These are phyloP conservation scores for Limnomonas spitsbergensis DNA, from an alignment of 139 green algal genomes.

Conservation along the genomic window DNA sequence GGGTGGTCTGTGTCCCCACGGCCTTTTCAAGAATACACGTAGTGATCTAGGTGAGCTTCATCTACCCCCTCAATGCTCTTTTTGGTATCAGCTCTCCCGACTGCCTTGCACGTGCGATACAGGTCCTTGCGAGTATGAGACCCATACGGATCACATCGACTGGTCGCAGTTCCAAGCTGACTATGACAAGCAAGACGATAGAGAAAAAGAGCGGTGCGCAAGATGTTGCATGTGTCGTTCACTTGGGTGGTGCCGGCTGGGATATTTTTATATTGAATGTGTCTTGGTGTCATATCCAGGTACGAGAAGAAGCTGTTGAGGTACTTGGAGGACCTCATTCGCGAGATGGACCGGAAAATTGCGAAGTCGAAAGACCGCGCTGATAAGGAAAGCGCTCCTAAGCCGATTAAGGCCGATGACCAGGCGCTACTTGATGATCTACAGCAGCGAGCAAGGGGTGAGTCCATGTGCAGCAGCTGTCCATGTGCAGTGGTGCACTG, in stretches of 20 bases:
- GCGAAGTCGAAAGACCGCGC: slow-evolving; percentile 70
- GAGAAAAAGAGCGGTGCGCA: slow-evolving; percentile 51
- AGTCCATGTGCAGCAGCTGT: not conserved
- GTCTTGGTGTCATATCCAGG: no score
- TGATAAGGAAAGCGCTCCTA: slow-evolving; percentile 60
- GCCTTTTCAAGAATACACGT: slow-evolving; percentile 83
- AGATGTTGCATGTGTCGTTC: not conserved
- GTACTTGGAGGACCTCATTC: slow-evolving; percentile 67
- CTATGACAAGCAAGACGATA: slow-evolving; percentile 58
- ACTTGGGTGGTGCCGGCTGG: no score
- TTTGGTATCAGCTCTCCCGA: not conserved
- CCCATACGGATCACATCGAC: slow-evolving; percentile 77
- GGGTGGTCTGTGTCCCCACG: slow-evolving; percentile 71
- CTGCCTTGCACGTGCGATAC: slow-evolving; percentile 7
- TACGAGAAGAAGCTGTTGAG: slow-evolving; percentile 71
- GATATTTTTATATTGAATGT: no score
- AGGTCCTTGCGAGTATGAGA: slow-evolving; percentile 69
- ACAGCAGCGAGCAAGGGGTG: slow-evolving; percentile 48
- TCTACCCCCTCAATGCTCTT: no score
- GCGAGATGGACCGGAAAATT: slow-evolving; percentile 86
- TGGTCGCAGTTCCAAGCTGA: slow-evolving; percentile 57
- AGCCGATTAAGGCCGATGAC: slow-evolving; percentile 54
- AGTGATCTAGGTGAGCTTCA: slow-evolving; percentile 74
- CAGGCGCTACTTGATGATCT: slow-evolving; percentile 59
- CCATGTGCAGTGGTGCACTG: no score